Evolutionary conservation across 2,329 filamentous ascomycete species (phyloP).

Genomic region (Gnomoniopsis smithogilvyi): DNA sequence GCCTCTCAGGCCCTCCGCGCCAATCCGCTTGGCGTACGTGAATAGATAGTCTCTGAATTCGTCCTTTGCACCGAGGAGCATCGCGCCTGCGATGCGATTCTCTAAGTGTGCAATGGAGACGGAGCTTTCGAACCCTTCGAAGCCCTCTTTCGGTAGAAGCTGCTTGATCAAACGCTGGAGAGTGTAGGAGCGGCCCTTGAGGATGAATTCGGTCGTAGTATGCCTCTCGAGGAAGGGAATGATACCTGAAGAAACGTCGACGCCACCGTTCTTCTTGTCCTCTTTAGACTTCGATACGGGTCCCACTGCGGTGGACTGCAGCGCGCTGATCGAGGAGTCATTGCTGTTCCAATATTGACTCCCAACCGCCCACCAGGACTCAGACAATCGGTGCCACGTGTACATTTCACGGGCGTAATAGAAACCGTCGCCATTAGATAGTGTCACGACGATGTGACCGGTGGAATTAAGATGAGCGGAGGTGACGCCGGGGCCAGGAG

Average conservation of each 20-base stretch:
- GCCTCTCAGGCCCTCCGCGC: slow-evolving; percentile 77
- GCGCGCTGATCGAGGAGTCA: slow-evolving; percentile 79
- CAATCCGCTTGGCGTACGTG: slow-evolving; percentile 96
- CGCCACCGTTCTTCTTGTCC: slow-evolving; percentile 41
- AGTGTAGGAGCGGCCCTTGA: slow-evolving; percentile 89
- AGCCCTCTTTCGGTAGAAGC: slow-evolving; percentile 82
- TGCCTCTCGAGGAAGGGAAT: slow-evolving; percentile 91
- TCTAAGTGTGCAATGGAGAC: slow-evolving; percentile 94
- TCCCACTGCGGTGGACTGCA: slow-evolving; percentile 69
- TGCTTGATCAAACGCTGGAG: slow-evolving; percentile 89
- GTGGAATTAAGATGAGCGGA: slow-evolving; percentile 88
- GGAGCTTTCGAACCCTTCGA: slow-evolving; percentile 84
- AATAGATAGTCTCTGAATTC: slow-evolving; percentile 94
- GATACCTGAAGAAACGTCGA: slow-evolving; percentile 79
- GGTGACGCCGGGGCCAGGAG: slow-evolving; percentile 78
- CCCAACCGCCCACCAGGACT: slow-evolving; percentile 96
- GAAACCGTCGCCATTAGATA: slow-evolving; percentile 94
- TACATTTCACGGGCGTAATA: slow-evolving; percentile 83
- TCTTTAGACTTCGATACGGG: slow-evolving; percentile 48
- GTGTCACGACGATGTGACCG: slow-evolving; percentile 81
- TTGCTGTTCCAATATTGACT: slow-evolving; percentile 99
- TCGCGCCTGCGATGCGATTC: slow-evolving; percentile 85
- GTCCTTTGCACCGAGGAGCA: slow-evolving; percentile 80
- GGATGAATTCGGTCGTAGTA: slow-evolving; percentile 87
- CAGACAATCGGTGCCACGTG: slow-evolving; percentile 92